These are phyloP conservation scores for Albifimbria verrucaria DNA, from an alignment of 2,329 filamentous ascomycete genomes.

Conservation along the genomic window DNA sequence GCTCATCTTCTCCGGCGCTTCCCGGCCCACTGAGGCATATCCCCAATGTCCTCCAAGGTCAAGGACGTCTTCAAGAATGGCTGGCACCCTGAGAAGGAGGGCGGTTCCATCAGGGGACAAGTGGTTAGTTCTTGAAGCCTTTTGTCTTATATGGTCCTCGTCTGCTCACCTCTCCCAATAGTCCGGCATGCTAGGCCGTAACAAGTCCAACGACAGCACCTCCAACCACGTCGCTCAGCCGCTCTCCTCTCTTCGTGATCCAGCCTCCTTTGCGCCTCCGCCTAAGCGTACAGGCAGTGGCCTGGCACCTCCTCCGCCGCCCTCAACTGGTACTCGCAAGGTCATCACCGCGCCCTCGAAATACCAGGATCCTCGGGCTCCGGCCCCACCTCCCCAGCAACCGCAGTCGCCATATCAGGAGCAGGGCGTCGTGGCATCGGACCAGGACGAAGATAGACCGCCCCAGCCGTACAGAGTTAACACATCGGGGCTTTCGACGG, in stretches of 20 bases:
- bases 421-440: conserved; percentile 8
- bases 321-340: conserved; percentile 17
- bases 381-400: conserved; percentile 2
- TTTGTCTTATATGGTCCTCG: conserved; percentile 19
- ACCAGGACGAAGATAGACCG: conserved; percentile 37
- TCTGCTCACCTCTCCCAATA: conserved; percentile 16
- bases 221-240: conserved; percentile 50
- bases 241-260: conserved; percentile 70
- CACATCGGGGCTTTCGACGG: conserved; percentile 68
- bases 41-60: conserved; percentile 31
- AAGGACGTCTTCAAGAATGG: conserved; percentile 48
- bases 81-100: conserved; percentile 48
- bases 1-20: background rate
- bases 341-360: conserved; percentile 28
- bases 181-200: conserved; percentile 44
- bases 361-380: conserved; percentile 26
- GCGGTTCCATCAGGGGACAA: conserved; percentile 32
- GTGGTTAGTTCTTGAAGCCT: conserved; percentile 36
- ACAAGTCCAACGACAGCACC: conserved; percentile 25
- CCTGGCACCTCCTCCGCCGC: conserved; percentile 23
- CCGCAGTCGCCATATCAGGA: conserved; percentile 10
- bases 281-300: conserved; percentile 57
- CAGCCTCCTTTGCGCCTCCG: conserved; percentile 73
- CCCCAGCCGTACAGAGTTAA: conserved; percentile 66
- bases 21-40: background rate